Conservation (phyloP, 805 yeast species). For the Wickerhamomyces xylosicus region DNA sequence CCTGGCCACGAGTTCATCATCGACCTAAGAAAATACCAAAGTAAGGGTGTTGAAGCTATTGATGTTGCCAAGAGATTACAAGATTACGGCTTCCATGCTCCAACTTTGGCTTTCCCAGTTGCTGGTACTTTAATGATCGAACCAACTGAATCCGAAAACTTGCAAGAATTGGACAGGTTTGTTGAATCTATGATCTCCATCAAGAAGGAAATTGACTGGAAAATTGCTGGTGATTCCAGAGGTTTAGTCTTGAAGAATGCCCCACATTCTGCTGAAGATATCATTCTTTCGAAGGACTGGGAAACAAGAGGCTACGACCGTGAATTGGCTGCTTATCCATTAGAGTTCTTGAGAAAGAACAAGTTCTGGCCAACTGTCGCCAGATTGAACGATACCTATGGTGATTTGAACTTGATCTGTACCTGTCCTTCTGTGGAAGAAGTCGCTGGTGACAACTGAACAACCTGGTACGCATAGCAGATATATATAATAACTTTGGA, state of each 20-base stretch:
- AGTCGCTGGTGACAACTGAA: slow-evolving; percentile 28
- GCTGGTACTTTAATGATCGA: slow-evolving; percentile 97
- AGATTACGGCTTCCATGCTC: slow-evolving; percentile 98
- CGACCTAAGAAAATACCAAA: slow-evolving; percentile 79
- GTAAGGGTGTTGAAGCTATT: slow-evolving; percentile 79
- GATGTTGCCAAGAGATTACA: slow-evolving; percentile 95
- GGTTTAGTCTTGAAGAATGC: slow-evolving; percentile 77
- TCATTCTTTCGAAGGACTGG: slow-evolving; percentile 68
- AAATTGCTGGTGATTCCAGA: slow-evolving; percentile 52
- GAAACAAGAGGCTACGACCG: slow-evolving; percentile 77
- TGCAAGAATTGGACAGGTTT: slow-evolving; percentile 83
- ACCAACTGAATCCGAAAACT: slow-evolving; percentile 92
- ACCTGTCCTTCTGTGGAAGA: slow-evolving; percentile 87
- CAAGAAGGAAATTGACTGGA: slow-evolving; percentile 68
- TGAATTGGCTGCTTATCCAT: slow-evolving; percentile 89
- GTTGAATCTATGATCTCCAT: slow-evolving; percentile 80
- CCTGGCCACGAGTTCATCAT: slow-evolving; percentile 97
- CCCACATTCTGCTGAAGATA: slow-evolving; percentile 82
- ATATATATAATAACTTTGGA: slow-evolving; percentile 2
- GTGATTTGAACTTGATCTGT: slow-evolving; percentile 86
- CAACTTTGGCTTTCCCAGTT: slow-evolving; percentile 98
- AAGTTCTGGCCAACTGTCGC: slow-evolving; percentile 96
- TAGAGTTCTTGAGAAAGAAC: slow-evolving; percentile 56
- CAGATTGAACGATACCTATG: slow-evolving; percentile 88
- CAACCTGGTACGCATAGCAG: no score